Evolutionary conservation across 441 rosid species (phyloP).

Genomic region (Eruca vesicaria): DNA sequence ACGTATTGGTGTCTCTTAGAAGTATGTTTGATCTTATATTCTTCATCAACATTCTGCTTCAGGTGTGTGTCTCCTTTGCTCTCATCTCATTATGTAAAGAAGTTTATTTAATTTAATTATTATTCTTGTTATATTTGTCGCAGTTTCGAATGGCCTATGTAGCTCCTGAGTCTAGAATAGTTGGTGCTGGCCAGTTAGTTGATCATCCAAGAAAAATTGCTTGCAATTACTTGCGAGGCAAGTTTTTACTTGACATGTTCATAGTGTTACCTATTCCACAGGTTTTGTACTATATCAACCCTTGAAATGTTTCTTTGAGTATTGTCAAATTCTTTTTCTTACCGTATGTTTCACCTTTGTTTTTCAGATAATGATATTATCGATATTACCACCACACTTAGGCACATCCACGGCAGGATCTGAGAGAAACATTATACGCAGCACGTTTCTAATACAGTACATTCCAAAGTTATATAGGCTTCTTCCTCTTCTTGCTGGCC

Average conservation of each 20-base stretch:
- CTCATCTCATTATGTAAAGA: background rate
- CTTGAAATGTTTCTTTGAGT: background rate
- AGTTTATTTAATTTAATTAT: background rate
- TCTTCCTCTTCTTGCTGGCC: constrained; percentile 73
- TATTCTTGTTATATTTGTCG: background rate
- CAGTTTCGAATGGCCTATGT: constrained; percentile 86
- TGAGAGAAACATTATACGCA: constrained; percentile 65
- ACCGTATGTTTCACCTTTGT: constrained; percentile 7
- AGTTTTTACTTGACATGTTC: constrained; percentile 60
- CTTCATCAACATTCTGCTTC: constrained; percentile 72
- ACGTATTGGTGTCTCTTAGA: constrained; percentile 48
- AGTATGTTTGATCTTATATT: constrained; percentile 63
- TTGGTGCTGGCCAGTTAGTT: constrained; percentile 93
- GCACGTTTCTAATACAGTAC: constrained; percentile 64
- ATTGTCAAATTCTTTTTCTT: too few species aligned
- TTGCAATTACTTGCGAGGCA: constrained; percentile 52
- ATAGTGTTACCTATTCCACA: constrained; percentile 79
- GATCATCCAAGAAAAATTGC: constrained; percentile 82
- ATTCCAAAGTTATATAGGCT: constrained; percentile 73
- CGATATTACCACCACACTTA: constrained; percentile 42
- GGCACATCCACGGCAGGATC: constrained; percentile 53
- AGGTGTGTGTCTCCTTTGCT: constrained; percentile 54
- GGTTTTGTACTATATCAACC: constrained; percentile 26
- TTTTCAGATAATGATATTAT: constrained; percentile 57
- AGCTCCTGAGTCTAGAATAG: constrained; percentile 77